Evolutionary conservation across 495 filamentous ascomycete genomes (phyloP).

Genomic region (Glarea lozoyensis): DNA sequence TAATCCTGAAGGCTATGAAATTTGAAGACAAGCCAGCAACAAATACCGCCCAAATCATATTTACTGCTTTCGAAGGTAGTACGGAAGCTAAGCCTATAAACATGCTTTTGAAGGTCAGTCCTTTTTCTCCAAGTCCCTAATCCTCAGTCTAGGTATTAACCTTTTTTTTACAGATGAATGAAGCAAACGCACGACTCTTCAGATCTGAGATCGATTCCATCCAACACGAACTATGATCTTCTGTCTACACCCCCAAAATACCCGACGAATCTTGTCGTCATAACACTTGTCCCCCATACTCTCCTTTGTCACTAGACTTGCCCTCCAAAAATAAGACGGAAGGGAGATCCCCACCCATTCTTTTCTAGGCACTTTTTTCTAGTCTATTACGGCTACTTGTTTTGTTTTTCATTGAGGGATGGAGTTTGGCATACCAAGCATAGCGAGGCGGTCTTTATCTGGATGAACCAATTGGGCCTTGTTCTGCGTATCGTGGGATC

Average conservation of each 20-base stretch:
- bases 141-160: slow-evolving; percentile 9
- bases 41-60: slow-evolving; percentile 43
- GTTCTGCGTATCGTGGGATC: too few species aligned
- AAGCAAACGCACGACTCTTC: slow-evolving; percentile 20
- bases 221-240: slow-evolving; percentile 15
- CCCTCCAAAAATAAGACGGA: too few species aligned
- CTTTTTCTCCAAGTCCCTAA: neutral
- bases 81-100: slow-evolving; percentile 43
- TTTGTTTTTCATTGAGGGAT: too few species aligned
- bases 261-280: too few species aligned
- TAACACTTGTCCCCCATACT: too few species aligned
- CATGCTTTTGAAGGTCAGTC: slow-evolving; percentile 62
- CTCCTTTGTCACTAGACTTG: too few species aligned
- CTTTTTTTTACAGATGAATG: slow-evolving; percentile 14
- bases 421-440: too few species aligned
- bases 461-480: too few species aligned
- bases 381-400: too few species aligned
- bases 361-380: too few species aligned
- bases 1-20: slow-evolving; percentile 62
- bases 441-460: too few species aligned
- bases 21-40: slow-evolving; percentile 59
- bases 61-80: slow-evolving; percentile 48
- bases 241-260: neutral
- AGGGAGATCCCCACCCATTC: too few species aligned
- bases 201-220: slow-evolving; percentile 21